Conservation (phyloP, 108 stramenopile species). For the Pseudonitzschia multiseries region DNA sequence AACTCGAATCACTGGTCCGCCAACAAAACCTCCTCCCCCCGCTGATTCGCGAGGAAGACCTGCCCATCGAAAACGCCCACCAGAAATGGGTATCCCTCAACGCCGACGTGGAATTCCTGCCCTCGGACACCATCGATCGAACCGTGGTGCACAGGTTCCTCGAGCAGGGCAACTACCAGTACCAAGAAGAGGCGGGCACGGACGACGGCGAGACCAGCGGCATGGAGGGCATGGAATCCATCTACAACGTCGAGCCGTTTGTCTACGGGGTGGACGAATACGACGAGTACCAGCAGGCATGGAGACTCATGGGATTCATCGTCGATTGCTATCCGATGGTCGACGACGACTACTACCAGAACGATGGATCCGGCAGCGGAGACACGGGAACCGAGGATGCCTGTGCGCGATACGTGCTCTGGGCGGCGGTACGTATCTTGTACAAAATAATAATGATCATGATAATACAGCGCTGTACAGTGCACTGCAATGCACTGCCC, state of each 20-base stretch:
- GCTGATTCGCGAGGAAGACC: constrained; percentile 11
- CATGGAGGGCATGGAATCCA: constrained; percentile 10
- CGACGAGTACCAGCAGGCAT: constrained; percentile 52
- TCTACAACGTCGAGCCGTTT: constrained; percentile 37
- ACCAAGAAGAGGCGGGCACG: neutral
- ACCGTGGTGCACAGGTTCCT: constrained; percentile 2
- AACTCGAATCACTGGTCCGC: neutral
- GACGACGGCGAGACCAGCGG: neutral
- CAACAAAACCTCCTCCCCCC: neutral
- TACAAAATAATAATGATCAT: too few species aligned
- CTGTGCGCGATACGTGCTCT: constrained; percentile 49
- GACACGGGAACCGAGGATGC: constrained; percentile 15
- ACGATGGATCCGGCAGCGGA: constrained; percentile 16
- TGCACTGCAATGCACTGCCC: too few species aligned
- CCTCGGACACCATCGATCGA: constrained; percentile 2
- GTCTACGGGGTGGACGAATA: constrained; percentile 42
- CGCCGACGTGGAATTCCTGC: constrained; percentile 11
- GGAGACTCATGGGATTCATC: constrained; percentile 53
- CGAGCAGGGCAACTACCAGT: constrained; percentile 4
- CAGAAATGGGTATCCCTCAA: constrained; percentile 15
- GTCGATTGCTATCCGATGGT: constrained; percentile 50
- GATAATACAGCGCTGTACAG: too few species aligned
- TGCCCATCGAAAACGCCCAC: constrained; percentile 6
- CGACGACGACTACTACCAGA: constrained; percentile 16
- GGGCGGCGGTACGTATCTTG: constrained; percentile 44